phyloP scores from a whole-genome alignment of 805 yeast species.

The Lachancea waltii region DNA sequence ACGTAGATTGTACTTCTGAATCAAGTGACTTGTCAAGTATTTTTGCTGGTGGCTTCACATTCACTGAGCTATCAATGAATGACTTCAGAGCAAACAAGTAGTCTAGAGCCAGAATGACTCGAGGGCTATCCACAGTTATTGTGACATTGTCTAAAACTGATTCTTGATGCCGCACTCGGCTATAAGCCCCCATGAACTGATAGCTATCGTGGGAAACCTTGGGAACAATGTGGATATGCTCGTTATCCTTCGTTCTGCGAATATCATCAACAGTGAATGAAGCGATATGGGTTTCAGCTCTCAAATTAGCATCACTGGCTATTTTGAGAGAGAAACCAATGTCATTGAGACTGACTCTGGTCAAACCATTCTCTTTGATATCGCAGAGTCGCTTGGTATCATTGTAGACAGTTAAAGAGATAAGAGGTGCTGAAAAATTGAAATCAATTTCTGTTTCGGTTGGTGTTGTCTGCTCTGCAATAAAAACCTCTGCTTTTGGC shows the following conservation, averaged over 20 bases:
- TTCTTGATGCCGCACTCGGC: constrained; percentile 36
- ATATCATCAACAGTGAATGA: constrained; percentile 77
- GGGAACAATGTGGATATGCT: constrained; percentile 78
- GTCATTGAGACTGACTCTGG: constrained; percentile 55
- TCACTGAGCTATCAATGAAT: constrained; percentile 49
- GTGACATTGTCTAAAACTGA: constrained; percentile 44
- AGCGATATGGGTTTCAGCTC: constrained; percentile 55
- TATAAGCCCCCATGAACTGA: constrained; percentile 59
- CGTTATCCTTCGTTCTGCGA: constrained; percentile 54
- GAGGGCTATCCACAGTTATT: constrained; percentile 73
- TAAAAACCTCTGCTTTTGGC: constrained; percentile 19
- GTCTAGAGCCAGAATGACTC: constrained; percentile 75
- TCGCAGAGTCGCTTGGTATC: constrained; percentile 36
- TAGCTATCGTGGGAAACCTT: constrained; percentile 51
- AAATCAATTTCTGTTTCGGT: constrained; percentile 35
- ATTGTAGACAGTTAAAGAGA: constrained; percentile 57
- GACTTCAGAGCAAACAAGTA: constrained; percentile 68
- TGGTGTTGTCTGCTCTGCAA: background rate
- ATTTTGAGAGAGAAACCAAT: constrained; percentile 46
- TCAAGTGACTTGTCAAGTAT: constrained; percentile 3
- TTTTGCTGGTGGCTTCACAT: constrained; percentile 15
- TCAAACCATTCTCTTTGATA: constrained; percentile 40
- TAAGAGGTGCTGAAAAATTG: constrained; percentile 51
- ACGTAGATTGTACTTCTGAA: background rate
- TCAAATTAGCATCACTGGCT: constrained; percentile 48